Evolutionary conservation across 2,329 filamentous ascomycete genomes (phyloP).

Genomic region (Aspergillus novoparasiticus): DNA sequence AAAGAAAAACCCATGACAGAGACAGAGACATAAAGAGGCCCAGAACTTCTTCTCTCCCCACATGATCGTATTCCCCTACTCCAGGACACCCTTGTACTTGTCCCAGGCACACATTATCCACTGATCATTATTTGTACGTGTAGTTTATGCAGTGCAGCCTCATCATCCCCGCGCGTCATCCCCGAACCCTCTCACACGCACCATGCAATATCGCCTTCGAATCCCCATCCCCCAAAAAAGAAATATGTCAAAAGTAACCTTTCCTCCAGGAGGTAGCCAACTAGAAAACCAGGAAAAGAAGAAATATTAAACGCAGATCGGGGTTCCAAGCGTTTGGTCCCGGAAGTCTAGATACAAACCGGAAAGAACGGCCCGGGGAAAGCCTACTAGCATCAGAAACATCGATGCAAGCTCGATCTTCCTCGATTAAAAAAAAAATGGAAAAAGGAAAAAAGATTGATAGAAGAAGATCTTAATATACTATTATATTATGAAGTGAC

Average conservation of each 20-base stretch:
- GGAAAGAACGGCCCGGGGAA: neutral
- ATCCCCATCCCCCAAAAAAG: neutral
- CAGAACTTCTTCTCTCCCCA: neutral
- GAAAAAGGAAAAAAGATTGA: neutral
- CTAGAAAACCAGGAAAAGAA: neutral
- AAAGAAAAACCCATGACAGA: neutral
- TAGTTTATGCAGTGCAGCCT: neutral
- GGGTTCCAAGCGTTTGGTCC: neutral
- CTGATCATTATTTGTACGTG: neutral
- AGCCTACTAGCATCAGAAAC: neutral
- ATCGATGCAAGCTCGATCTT: neutral
- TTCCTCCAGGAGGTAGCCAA: neutral
- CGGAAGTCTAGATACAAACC: neutral
- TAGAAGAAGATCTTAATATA: neutral
- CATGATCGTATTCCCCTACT: neutral
- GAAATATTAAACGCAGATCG: neutral
- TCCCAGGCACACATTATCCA: neutral
- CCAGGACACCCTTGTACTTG: neutral
- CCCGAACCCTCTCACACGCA: neutral
- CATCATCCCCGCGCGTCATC: neutral
- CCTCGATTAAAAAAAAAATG: neutral
- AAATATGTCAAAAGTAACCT: neutral
- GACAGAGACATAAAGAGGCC: neutral
- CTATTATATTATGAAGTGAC: neutral
- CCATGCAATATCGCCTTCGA: neutral